phyloP scores from a whole-genome alignment of 768 basidiomycete genomes.

The Mycena albidolilacea region DNA sequence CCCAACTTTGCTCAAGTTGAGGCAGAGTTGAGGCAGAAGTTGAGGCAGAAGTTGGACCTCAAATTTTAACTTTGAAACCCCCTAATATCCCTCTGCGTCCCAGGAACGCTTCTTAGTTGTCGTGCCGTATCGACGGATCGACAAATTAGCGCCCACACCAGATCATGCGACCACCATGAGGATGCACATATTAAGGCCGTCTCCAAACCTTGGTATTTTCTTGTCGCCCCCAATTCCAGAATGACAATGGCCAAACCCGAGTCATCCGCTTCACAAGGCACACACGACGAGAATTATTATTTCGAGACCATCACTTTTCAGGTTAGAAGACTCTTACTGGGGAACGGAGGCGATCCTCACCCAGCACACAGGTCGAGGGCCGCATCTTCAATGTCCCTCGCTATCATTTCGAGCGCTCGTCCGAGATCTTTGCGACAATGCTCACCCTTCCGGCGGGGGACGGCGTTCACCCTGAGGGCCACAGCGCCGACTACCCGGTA shows the following conservation, averaged over 20 bases:
- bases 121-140: neutral
- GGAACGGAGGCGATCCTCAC: neutral
- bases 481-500: constrained; percentile 48
- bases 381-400: constrained; percentile 56
- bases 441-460: constrained; percentile 49
- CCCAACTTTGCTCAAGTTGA: too few relatives aligned
- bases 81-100: neutral
- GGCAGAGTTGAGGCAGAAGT: too few relatives aligned
- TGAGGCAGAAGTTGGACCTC: too few relatives aligned
- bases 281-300: neutral
- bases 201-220: too few relatives aligned
- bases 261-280: neutral
- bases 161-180: neutral
- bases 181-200: neutral
- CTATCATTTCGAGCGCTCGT: constrained; percentile 51
- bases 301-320: neutral
- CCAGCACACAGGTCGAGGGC: constrained; percentile 43
- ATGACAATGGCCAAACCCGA: neutral
- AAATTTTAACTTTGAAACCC: too few relatives aligned
- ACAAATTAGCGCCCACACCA: neutral
- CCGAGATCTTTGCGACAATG: constrained; percentile 52
- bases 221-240: neutral
- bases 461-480: constrained; percentile 43
- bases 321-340: neutral
- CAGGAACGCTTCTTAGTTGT: constrained; percentile 1